Evolutionary conservation across 495 filamentous ascomycete genomes (phyloP), one percentile per base, ranked within the genome.

Genomic region (Neurospora sp.): DNA sequence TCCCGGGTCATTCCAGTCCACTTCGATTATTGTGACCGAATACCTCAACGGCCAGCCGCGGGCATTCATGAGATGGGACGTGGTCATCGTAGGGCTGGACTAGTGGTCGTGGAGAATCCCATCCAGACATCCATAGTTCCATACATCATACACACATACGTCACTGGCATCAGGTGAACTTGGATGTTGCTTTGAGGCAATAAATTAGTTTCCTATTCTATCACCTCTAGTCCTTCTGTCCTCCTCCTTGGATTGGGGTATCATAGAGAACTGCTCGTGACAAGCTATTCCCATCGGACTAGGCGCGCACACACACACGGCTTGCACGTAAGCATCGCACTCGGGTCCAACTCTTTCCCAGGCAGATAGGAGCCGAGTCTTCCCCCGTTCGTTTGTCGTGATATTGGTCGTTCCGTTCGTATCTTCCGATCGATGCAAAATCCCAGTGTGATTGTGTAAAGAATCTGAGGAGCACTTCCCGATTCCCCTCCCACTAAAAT

Each of bases 391-490:
- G 54, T 37, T 66, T 66, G 54, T 35, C 54, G 54, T 62, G 54
- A 35, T 66, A 8, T 35, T 18, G 27, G 54, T 66, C 14, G 54
- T 66, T 10, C 54, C 54, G 54, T 66, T 62, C 54, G 54, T 35
- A 62, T 62, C 54, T 62, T 62, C 31, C 54, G 54, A 66, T 66
- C 54, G 54, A 66, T 66, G 54, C 54, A 66, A 66, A 77, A 78
- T 81, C 78, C 80, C 78, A 78, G 79, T 81, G 54, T 66, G 54
- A 66, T 66, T 66, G 54, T 66, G 54, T 75, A 31, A 77, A 77
- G 77, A 77, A 79, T 81, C 79, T 81, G 77, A 66, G 54, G 81
- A 81, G 81, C 81, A 77, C 81, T 82, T 82, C 81, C 80, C 76
- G 78, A 78, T 79, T 66, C 31, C 27, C 31, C 54, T 66, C 54